Conservation (phyloP, 345 rosid genomes). For the Orychophragmus violaceus region DNA sequence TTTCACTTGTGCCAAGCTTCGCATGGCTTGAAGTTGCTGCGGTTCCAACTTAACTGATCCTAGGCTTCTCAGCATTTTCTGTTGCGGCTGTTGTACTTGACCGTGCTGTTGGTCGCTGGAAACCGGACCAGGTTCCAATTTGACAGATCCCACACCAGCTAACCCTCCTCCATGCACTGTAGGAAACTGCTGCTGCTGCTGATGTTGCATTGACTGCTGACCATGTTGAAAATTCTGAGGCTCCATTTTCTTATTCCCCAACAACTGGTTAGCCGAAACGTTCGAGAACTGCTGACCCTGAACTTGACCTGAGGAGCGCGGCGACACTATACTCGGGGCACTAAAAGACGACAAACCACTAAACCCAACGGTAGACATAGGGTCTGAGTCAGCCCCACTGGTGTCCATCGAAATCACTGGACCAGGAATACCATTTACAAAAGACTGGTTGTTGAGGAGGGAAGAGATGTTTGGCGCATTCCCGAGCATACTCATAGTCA, state of each 20-base stretch:
- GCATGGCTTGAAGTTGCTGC: constrained; percentile 54
- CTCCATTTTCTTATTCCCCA: constrained; percentile 56
- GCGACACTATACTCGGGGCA: constrained; percentile 53
- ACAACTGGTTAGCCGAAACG: constrained; percentile 59
- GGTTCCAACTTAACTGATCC: constrained; percentile 72
- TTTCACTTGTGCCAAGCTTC: constrained; percentile 62
- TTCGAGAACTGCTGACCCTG: constrained; percentile 74
- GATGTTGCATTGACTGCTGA: constrained; percentile 53
- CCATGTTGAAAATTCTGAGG: constrained; percentile 67
- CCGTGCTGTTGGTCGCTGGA: constrained; percentile 56
- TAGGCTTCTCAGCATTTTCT: constrained; percentile 53
- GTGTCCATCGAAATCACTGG: constrained; percentile 51
- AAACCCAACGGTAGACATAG: constrained; percentile 60
- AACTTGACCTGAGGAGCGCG: constrained; percentile 60
- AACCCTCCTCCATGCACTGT: constrained; percentile 53
- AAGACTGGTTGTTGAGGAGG: constrained; percentile 64
- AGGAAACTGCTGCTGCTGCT: constrained; percentile 51
- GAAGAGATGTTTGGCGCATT: constrained; percentile 69
- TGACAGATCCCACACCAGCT: constrained; percentile 66
- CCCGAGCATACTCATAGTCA: constrained; percentile 73
- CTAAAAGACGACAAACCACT: constrained; percentile 52
- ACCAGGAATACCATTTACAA: constrained; percentile 65
- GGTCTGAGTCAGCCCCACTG: constrained; percentile 68
- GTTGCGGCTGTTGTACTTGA: constrained; percentile 47
- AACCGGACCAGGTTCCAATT: constrained; percentile 71